A percentile compares a stretch with the other conserved stretches of the same genome.
Conservation (phyloP, 2,329 filamentous ascomycete species). For the Aspergillus proliferans region DNA sequence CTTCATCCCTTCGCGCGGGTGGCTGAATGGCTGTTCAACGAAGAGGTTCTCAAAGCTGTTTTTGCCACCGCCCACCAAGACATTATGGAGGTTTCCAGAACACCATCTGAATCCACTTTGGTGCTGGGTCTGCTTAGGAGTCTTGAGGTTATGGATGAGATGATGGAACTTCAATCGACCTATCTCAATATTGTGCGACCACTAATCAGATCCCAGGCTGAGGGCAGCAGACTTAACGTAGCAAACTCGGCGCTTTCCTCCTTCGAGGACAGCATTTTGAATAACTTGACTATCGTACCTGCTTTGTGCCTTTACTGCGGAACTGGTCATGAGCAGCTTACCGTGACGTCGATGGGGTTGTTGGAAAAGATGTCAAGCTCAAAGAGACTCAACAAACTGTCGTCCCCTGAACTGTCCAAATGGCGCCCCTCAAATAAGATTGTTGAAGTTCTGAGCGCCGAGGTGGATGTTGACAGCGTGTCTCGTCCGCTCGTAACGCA, state of each 20-base stretch:
- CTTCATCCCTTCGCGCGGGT: conserved; percentile 89
- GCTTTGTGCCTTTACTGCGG: conserved; percentile 83
- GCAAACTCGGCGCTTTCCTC: conserved; percentile 73
- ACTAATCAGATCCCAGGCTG: conserved; percentile 61
- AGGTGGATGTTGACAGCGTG: conserved; percentile 74
- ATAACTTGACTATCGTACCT: conserved; percentile 69
- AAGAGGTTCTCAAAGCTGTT: conserved; percentile 72
- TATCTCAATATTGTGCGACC: conserved; percentile 86
- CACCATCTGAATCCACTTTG: conserved; percentile 70
- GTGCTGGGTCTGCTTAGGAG: conserved; percentile 71
- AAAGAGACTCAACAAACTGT: conserved; percentile 67
- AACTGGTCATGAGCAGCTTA: conserved; percentile 72
- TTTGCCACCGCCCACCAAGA: conserved; percentile 76
- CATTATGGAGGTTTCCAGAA: conserved; percentile 62
- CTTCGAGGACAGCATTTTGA: conserved; percentile 86
- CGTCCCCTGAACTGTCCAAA: conserved; percentile 55
- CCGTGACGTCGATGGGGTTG: conserved; percentile 71
- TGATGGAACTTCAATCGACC: conserved; percentile 82
- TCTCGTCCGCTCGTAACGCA: conserved; percentile 65
- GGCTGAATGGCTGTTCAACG: conserved; percentile 98
- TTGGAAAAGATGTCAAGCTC: conserved; percentile 83
- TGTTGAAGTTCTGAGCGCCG: conserved; percentile 77
- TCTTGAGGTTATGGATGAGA: conserved; percentile 76
- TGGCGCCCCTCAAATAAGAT: conserved; percentile 71
- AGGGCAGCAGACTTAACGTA: conserved; percentile 55